Evolutionary conservation across 345 rosid genomes (phyloP).

Genomic region (Mallotus nudiflorus): DNA sequence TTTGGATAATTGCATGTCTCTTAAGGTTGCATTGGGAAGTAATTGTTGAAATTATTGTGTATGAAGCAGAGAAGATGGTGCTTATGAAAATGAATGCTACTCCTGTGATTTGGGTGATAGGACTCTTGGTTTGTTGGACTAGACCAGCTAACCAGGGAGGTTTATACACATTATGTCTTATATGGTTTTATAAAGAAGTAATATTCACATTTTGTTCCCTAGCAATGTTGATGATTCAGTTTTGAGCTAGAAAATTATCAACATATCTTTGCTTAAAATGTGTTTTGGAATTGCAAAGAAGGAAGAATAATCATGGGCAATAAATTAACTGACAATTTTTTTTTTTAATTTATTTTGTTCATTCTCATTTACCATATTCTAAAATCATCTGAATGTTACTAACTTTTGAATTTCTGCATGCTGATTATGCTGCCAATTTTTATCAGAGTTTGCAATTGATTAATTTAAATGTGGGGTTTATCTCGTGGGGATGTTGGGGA

Average conservation of each 20-base stretch:
- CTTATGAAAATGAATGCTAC: background rate
- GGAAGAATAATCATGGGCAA: background rate
- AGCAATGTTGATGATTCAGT: background rate
- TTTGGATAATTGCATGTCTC: background rate
- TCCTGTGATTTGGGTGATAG: background rate
- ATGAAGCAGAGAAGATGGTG: too few species aligned
- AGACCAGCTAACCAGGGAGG: background rate
- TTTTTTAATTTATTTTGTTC: background rate
- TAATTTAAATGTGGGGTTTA: background rate
- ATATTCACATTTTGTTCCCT: background rate
- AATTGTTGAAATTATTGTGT: too few species aligned
- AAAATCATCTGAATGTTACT: background rate
- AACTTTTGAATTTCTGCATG: background rate
- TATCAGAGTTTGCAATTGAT: background rate
- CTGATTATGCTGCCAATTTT: background rate
- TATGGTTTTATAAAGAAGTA: background rate
- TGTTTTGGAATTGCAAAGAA: background rate
- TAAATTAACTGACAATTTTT: background rate
- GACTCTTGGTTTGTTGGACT: background rate
- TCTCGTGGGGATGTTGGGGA: background rate
- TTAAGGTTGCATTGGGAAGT: background rate
- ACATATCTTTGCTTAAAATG: background rate
- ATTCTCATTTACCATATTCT: background rate
- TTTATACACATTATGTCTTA: background rate
- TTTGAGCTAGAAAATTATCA: background rate